Evolutionary conservation across 257 asterid species (phyloP), one percentile per base, ranked within the genome.

Genomic region (Forsythia suspensa): DNA sequence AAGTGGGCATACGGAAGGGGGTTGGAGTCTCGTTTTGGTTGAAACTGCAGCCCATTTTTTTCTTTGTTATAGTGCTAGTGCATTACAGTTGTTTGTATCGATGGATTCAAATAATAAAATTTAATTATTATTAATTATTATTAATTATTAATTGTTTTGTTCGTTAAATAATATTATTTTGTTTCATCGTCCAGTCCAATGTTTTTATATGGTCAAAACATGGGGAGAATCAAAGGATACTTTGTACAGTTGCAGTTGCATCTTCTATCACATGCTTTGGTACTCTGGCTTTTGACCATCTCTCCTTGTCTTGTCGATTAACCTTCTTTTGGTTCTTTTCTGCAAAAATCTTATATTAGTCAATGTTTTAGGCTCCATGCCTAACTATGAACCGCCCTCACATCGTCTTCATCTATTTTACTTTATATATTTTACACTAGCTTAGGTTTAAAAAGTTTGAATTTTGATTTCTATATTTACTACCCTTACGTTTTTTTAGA

Each of bases 1-100:
- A 71, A 61, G 10, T 21, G 42, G 34, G 18, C 39, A n/a, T n/a
- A n/a, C 12, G 39, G 21, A 11, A 46, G 12, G 12, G 69, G 75
- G 68, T 55, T 74, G 76, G 24, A 3, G 69, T 71, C 72, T 4
- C 44, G 79, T 63, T 83, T 70, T 83, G 83, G 75, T 38, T 70
- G 74, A 51, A 59, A 39, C 44, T 76, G 48, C 73, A 11, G 52
- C 74, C 76, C 3, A 21, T 42, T 44, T 71, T 77, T 37, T 46
- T n/a, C 66, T 55, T 8, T 29, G 40, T 63, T 29, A 51, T 11
- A 29, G 40, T 63, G 70, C 18, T 63, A 63, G n/a, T 63, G 15
- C 7, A 3, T 10, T 24, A 24, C 70, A 24, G 40, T 24, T 3
- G 75, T 21, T 41, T n/a, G 75, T 48, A 71, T 71, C 59, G 34